A percentile compares a stretch with the other conserved stretches of the same genome.
Conservation (phyloP, 2,329 filamentous ascomycete species). For the Bipolaris zeicola region DNA sequence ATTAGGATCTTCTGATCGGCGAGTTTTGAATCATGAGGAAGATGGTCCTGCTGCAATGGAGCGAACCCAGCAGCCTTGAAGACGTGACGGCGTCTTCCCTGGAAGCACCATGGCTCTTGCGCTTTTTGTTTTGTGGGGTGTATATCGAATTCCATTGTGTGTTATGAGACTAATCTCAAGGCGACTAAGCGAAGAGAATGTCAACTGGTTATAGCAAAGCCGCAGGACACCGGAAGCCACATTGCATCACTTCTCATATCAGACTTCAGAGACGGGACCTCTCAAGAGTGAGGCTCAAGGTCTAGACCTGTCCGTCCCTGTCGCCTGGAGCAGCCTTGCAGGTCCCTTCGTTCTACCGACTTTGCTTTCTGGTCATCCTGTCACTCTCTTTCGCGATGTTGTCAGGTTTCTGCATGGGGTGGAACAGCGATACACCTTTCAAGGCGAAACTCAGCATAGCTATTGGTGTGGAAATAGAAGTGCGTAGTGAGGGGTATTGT, state of each 20-base stretch:
- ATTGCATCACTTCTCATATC: constrained; percentile 15
- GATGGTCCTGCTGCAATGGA: constrained; percentile 20
- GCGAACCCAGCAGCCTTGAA: constrained; percentile 5
- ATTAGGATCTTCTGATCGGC: constrained; percentile 33
- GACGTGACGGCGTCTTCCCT: constrained; percentile 21
- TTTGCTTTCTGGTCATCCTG: constrained; percentile 17
- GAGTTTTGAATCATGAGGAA: constrained; percentile 16
- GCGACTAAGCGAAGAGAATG: constrained; percentile 11
- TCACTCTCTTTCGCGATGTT: constrained; percentile 17
- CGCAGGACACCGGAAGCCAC: constrained; percentile 6
- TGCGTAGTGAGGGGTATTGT: constrained; percentile 20
- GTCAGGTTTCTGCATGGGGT: constrained; percentile 29
- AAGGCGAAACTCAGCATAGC: constrained; percentile 10
- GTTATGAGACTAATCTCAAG: constrained; percentile 15
- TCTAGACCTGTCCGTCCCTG: constrained; percentile 46
- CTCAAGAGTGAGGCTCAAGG: constrained; percentile 51
- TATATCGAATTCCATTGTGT: constrained; percentile 20
- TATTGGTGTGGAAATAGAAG: constrained; percentile 26
- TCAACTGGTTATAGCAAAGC: constrained; percentile 19
- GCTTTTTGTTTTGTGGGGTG: constrained; percentile 8
- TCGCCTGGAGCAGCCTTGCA: constrained; percentile 19
- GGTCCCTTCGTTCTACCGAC: constrained; percentile 12
- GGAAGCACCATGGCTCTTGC: constrained; percentile 18
- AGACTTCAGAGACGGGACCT: constrained; percentile 40
- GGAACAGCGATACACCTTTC: constrained; percentile 4